Conservation (phyloP, 306 rosid species). For the Cucumis melo region DNA sequence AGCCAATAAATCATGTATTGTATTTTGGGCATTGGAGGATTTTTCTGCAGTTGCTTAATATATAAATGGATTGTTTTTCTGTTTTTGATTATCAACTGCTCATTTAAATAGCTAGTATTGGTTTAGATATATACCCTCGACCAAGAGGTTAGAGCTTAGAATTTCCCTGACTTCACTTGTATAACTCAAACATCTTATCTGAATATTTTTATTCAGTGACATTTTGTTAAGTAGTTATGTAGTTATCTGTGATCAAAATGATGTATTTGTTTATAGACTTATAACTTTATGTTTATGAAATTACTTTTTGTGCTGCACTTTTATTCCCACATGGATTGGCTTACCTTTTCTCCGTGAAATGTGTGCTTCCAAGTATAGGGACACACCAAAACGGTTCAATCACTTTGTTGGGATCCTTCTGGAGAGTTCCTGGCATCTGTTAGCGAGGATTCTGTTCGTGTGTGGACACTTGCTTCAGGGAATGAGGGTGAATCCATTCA, state of each 20-base stretch:
- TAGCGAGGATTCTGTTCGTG: constrained; percentile 91
- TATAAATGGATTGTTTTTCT: background rate
- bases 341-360: constrained; percentile 1
- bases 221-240: too few species aligned
- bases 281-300: background rate
- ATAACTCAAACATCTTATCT: too few species aligned
- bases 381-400: constrained; percentile 52
- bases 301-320: background rate
- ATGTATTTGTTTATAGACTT: background rate
- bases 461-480: constrained; percentile 78
- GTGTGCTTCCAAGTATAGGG: constrained; percentile 43
- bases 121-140: too few species aligned
- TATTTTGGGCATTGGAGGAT: background rate
- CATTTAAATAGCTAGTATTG: background rate
- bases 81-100: background rate
- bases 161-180: too few species aligned
- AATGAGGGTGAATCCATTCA: constrained; percentile 75
- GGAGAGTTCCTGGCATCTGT: constrained; percentile 89
- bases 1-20: background rate
- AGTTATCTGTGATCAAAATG: too few species aligned
- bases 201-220: too few species aligned
- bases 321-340: background rate
- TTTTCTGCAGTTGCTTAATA: background rate
- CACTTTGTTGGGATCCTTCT: constrained; percentile 90
- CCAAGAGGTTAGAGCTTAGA: too few species aligned